These are phyloP conservation scores for Daucus carota DNA, from an alignment of 129 eudicot genomes.

Conservation along the genomic window DH1_v3.0 NC_030387.2:4578501-4579000, in stretches of 20 bases:
- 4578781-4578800: constrained; percentile 40
- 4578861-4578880: constrained; percentile 76
- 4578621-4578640: too few relatives aligned
- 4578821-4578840: constrained; percentile 53
- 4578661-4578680: too few relatives aligned
- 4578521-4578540: too few relatives aligned
- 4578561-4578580: too few relatives aligned
- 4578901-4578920: constrained; percentile 32
- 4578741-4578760: too few relatives aligned
- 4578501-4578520: too few relatives aligned
- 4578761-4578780: not conserved
- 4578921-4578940: constrained; percentile 31
- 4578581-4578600: too few relatives aligned
- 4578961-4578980: constrained; percentile 62
- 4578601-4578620: too few relatives aligned
- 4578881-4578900: constrained; percentile 43
- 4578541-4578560: too few relatives aligned
- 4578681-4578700: too few relatives aligned
- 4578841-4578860: constrained; percentile 67
- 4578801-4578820: constrained; percentile 45
- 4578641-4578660: too few relatives aligned
- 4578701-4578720: constrained; percentile 25
- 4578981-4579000: constrained; percentile 55
- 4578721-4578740: too few relatives aligned
- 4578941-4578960: constrained; percentile 27